Base-by-base conservation (phyloP, 768 basidiomycete species). In the Cystofilobasidium bisporidii region DNA sequence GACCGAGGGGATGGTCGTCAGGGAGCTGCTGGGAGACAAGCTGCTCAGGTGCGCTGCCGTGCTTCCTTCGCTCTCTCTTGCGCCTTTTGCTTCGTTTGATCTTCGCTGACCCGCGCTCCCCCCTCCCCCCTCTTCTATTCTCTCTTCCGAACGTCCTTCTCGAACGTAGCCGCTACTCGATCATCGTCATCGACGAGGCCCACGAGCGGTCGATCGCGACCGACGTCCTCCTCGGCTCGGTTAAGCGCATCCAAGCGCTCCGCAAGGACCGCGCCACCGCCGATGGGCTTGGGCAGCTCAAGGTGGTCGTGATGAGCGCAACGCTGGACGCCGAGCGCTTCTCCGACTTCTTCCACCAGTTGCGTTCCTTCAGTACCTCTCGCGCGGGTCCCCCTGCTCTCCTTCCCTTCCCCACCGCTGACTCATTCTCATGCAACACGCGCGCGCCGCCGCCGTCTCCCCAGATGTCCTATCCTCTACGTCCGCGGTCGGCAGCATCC, bases 321-420 rank as follows among this genome's bases (percentile, higher is more conserved):
- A 98, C 96, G 10, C 81, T 99, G 41, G 93, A 99, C 74, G 93
- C 93, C 0, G 87, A 93, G 71, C 91, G 89, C 71, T 98, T 99
- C 76, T 88, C 88, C 78, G 81, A 80, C 36, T 99, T 94, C 77
- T 96, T 88, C 74, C 75, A 85, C 74, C 81, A 85, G 93, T 94
- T n/a, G 71, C 32, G 8, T 61, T 22, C 12, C 61, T 26, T 26
- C 5, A 6, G 20, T n/a, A n/a, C n/a, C n/a, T n/a, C n/a, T n/a
- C 9, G 9, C 3, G 9, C 61, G 41, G 41, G n/a, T 3, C 5
- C 0, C 11, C 22, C 12, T 15, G 41, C n/a, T 9, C 5, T 28
- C 20, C 40, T 26, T 18, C 20, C 50, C 47, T 15, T 3, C n/a
- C 32, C 28, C 15, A 15, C 14, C 20, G 47, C n/a, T n/a, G n/a